Evolutionary conservation across 352 stramenopile genomes (phyloP).

Genomic region (Globisporangium rhizosaccharum): DNA sequence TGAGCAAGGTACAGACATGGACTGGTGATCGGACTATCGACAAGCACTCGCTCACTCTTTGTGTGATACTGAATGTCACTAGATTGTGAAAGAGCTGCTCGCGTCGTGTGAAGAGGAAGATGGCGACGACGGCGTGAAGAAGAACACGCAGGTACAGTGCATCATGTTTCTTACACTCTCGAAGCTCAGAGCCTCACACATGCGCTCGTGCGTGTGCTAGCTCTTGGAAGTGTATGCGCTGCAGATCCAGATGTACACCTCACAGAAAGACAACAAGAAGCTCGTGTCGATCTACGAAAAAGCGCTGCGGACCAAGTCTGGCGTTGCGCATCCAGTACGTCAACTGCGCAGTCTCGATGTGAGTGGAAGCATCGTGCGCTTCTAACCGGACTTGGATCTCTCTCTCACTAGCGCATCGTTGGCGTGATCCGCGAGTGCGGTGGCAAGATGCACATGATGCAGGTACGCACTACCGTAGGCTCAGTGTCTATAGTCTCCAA

Average conservation of each 20-base stretch:
- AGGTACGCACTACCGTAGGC: slow-evolving; percentile 18
- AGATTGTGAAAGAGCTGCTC: slow-evolving; percentile 85
- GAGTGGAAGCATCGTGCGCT: neutral
- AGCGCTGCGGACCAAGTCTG: slow-evolving; percentile 84
- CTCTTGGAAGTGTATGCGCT: slow-evolving; percentile 92
- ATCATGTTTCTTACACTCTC: neutral
- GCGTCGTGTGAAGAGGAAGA: slow-evolving; percentile 82
- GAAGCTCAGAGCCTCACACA: neutral
- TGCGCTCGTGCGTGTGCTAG: slow-evolving; percentile 22
- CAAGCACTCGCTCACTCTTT: neutral
- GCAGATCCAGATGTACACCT: slow-evolving; percentile 92
- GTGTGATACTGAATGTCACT: neutral
- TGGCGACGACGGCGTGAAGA: slow-evolving; percentile 79
- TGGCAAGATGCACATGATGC: slow-evolving; percentile 96
- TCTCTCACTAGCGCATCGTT: slow-evolving; percentile 75
- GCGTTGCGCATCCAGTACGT: slow-evolving; percentile 82
- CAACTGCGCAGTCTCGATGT: neutral
- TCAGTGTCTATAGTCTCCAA: neutral
- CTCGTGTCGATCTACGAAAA: slow-evolving; percentile 91
- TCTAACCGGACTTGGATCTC: neutral
- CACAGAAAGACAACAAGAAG: slow-evolving; percentile 92
- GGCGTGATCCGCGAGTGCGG: slow-evolving; percentile 94
- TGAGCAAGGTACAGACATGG: slow-evolving; percentile 52
- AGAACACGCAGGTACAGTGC: slow-evolving; percentile 57
- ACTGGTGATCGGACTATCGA: too few relatives aligned